Evolutionary conservation across 345 rosid species (phyloP).

Genomic region (Psidium friedrichsthalianum): DNA sequence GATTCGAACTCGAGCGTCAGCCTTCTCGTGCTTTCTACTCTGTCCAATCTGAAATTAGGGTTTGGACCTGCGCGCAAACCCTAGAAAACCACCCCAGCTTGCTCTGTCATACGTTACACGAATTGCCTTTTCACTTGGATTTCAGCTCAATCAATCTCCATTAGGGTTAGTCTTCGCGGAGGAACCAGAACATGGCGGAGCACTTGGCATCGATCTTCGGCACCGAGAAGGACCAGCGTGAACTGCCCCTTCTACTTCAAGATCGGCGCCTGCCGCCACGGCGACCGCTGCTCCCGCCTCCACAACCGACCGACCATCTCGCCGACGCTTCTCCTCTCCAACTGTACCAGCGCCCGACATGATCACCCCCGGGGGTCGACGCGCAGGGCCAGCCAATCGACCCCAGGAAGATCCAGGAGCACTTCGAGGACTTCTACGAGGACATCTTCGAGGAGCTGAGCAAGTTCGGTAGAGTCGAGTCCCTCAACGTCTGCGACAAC

Average conservation of each 20-base stretch:
- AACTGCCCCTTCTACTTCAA: slow-evolving; percentile 85
- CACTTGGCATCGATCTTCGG: slow-evolving; percentile 89
- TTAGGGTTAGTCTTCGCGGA: neutral
- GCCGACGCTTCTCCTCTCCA: slow-evolving; percentile 67
- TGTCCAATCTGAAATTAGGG: neutral
- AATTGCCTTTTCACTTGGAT: neutral
- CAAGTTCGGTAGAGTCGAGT: slow-evolving; percentile 83
- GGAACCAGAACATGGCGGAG: slow-evolving; percentile 59
- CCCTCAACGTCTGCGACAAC: slow-evolving; percentile 78
- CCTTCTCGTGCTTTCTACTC: neutral
- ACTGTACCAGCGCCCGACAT: slow-evolving; percentile 83
- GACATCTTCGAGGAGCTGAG: slow-evolving; percentile 84
- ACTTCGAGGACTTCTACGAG: slow-evolving; percentile 77
- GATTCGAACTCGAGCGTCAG: neutral
- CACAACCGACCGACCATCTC: slow-evolving; percentile 77
- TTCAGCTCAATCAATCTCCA: neutral
- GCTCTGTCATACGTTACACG: neutral
- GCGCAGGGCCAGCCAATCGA: slow-evolving; percentile 57
- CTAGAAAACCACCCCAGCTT: neutral
- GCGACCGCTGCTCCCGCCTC: slow-evolving; percentile 87
- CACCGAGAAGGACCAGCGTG: slow-evolving; percentile 79
- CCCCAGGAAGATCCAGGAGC: slow-evolving; percentile 63
- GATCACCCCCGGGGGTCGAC: slow-evolving; percentile 80
- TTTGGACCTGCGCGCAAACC: neutral
- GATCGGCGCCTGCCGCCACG: slow-evolving; percentile 89